Evolutionary conservation across 768 basidiomycete genomes (phyloP).

Genomic region (Termitomyces sp.): DNA sequence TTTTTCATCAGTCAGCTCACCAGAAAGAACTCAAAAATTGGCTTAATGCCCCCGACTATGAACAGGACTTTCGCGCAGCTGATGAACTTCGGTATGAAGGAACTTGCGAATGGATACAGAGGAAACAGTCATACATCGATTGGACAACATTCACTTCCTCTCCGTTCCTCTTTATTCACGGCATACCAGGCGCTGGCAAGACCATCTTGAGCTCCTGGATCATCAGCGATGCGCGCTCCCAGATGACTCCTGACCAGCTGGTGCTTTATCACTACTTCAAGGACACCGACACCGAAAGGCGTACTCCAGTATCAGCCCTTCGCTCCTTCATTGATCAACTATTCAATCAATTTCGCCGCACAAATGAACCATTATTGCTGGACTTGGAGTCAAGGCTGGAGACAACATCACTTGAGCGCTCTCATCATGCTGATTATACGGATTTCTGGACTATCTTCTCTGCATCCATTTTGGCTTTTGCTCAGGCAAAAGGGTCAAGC

Average conservation of each 20-base stretch:
- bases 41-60: too few species aligned
- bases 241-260: not conserved
- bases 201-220: too few species aligned
- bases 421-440: not conserved
- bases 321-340: conserved; percentile 6
- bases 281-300: not conserved
- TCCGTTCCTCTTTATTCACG: too few species aligned
- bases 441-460: conserved; percentile 3
- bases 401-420: not conserved
- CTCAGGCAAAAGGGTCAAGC: not conserved
- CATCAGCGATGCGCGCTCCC: not conserved
- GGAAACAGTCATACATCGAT: too few species aligned
- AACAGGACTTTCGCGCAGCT: too few species aligned
- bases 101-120: too few species aligned
- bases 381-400: not conserved
- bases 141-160: too few species aligned
- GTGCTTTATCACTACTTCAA: conserved; percentile 15
- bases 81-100: too few species aligned
- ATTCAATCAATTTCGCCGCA: not conserved
- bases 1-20: too few species aligned
- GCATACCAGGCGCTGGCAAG: too few species aligned
- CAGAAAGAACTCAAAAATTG: too few species aligned
- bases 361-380: not conserved
- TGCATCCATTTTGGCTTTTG: not conserved
- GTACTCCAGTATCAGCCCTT: not conserved